These are phyloP conservation scores for Xylaria acuta DNA, from an alignment of 495 filamentous ascomycete genomes.

Conservation along the genomic window DNA sequence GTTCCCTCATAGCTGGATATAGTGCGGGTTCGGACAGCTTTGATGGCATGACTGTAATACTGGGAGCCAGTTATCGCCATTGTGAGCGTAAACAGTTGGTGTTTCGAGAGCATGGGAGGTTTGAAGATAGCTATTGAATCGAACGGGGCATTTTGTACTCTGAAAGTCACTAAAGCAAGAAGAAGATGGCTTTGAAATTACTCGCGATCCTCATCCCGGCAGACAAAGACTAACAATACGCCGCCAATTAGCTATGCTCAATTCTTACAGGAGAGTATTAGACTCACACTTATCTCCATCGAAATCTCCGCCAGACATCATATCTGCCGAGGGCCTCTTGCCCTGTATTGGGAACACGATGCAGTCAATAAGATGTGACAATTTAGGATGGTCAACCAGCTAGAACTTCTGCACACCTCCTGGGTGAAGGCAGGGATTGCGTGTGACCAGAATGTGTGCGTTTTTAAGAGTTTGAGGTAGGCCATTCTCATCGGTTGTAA, in stretches of 20 bases:
- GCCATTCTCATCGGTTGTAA: slow-evolving; percentile 53
- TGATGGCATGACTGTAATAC: slow-evolving; percentile 44
- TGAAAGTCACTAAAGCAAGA: neutral
- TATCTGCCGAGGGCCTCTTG: slow-evolving; percentile 54
- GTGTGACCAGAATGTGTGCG: slow-evolving; percentile 54
- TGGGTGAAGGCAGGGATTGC: slow-evolving; percentile 62
- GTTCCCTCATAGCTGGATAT: slow-evolving; percentile 56
- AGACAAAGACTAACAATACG: slow-evolving; percentile 54
- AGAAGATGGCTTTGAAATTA: too few relatives aligned
- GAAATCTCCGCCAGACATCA: slow-evolving; percentile 62
- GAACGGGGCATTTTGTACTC: neutral
- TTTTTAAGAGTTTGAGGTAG: slow-evolving; percentile 45
- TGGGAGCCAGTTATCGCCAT: neutral
- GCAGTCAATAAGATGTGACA: slow-evolving; percentile 57
- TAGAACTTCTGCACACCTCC: slow-evolving; percentile 61
- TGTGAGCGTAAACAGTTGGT: neutral
- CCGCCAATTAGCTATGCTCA: neutral
- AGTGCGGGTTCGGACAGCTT: slow-evolving; percentile 50
- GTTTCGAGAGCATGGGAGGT: neutral
- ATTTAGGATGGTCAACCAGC: slow-evolving; percentile 47
- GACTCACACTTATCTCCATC: slow-evolving; percentile 58
- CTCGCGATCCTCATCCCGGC: slow-evolving; percentile 52
- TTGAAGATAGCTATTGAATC: neutral
- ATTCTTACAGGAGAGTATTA: neutral
- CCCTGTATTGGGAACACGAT: slow-evolving; percentile 59